Evolutionary conservation across 352 stramenopile genomes (phyloP), one percentile per base, ranked within the genome.

Genomic region (Pythium graminicola): DNA sequence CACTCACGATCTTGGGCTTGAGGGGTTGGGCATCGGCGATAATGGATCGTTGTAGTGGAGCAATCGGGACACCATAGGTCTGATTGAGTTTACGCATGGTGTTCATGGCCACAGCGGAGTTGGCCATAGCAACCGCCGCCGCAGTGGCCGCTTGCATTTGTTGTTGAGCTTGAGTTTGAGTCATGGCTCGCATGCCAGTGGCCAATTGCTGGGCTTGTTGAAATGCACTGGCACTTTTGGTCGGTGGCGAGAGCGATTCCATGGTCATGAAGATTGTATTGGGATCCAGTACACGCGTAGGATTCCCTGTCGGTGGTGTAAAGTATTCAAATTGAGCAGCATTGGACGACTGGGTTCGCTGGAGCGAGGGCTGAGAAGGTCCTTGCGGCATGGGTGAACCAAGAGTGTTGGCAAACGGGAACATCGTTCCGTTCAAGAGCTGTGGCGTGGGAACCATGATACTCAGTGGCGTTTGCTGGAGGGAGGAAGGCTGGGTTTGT

Each of bases 31-130:
- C 54, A 22, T 70, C 56, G 4, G 51, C 28, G 9, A 65, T 59
- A 10, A 78, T 61, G 3, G 62, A 54, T 19, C 54, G 57, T 42
- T 83, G 62, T 50, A 86, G 51, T 2, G 69, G 72, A 0, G 69
- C 71, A 20, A 81, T 85, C 0, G 74, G 69, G 10, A 83, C 77
- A 16, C 67, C 63, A 41, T 77, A 81, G 2, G 49, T 76, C 16
- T 51, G 57, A 23, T 81, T 84, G 24, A 83, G 71, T 50, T 81
- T 80, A 13, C 69, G 59, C 60, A 85, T 76, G 14, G 64, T 71
- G 50, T 69, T 75, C 32, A 86, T 73, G 1, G 67, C 61, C 6
- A 58, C 73, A 0, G 76, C 72, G 0, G 72, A 79, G 50, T 84
- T 87, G 1, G 68, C 76, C 65, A 83, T 85, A 1, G 66, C 72